Base-by-base conservation (phyloP, 768 basidiomycete species). In the Mycena leptocephala region DNA sequence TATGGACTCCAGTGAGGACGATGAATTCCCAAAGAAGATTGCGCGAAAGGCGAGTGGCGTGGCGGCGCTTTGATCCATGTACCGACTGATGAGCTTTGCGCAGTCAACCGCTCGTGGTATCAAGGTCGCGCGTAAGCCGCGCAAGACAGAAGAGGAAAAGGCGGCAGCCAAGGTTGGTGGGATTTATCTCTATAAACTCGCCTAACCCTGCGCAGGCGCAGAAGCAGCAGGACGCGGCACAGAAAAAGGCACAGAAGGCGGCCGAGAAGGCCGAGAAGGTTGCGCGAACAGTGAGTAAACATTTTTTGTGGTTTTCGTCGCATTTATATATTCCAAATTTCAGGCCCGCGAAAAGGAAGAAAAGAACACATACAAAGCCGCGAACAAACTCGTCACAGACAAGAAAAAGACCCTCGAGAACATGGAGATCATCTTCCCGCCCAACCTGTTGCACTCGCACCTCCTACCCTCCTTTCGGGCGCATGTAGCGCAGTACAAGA, bases 311-410 rank as follows among this genome's bases (percentile, higher is more conserved):
- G 35, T 37, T 30, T 18, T 13, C 14, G 7, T 16, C 30, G 28
- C 22, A 56, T 30, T 11, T 9, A 26, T 48, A 37, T 2, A 33
- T 64, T 3, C 28, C 28, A n/a, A 13, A 20, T 28, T 33, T 2
- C 28, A 76, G 76, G 70, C 73, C 14, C 30, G n/a, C 39, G 70
- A 46, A 3, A 75, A 79, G 39, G 69, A 33, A 9, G 26, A 39
- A 5, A 74, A 73, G 51, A 64, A 75, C 22, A n/a, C 9, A 4
- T 73, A 75, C 65, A 55, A 53, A 24, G 59, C 58, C 22, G 76
- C 48, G 10, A 79, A 79, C 55, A 76, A 77, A 26, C 78, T 79
- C 55, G 76, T 79, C 53, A 26, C 14, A 67, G 65, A 77, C 72
- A 79, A 79, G 43, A 72, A 72, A 37, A 24, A 13, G 9, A 77